Evolutionary conservation across 306 rosid species (phyloP), one percentile per base, ranked within the genome.

Genomic region (Nissolia schottii): DNA sequence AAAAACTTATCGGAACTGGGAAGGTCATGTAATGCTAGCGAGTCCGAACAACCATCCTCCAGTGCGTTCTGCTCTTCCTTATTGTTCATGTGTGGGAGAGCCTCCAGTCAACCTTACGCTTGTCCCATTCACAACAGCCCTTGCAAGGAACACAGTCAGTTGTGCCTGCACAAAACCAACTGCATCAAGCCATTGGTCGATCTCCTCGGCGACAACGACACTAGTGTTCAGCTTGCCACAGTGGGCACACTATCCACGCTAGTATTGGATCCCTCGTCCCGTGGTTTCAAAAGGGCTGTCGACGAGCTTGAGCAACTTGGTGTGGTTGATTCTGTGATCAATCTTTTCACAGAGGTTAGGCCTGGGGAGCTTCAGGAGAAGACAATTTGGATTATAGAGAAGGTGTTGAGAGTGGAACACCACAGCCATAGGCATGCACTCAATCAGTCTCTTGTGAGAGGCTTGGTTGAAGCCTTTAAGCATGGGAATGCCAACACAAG

Each of bases 1-100:
- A 82, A 76, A 75, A 85, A 78, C 84, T 69, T 87, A 5, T 87
- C 92, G 2, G 89, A 85, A 57, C 55, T 72, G 46, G 89, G 87
- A 68, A 71, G 77, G 14, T 72, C 76, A 34, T 31, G 68, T 41
- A 69, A 77, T 64, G 49, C 81, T 23, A 41, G 60, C 37, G 77
- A 80, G 59, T 70, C 81, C 0, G 70, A 68, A 45, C 86, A 43
- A 2, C 60, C 66, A 19, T 68, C 74, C 63, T 58, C 76, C 1
- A 25, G 3, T 4, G 78, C 86, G 25, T 68, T 85, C 53, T 81
- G 70, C 55, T 71, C 77, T 59, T 29, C 41, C 38, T 20, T 79
- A 31, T 48, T 68, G 4, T 75, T 85, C 80, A 79, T 72, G 55
- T 85, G 89, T 25, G 82, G 86, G 28, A 64, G 58, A 34, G 62